A percentile compares a stretch with the other conserved stretches of the same genome.
phyloP scores from a whole-genome alignment of 768 basidiomycete genomes.

The Termitomyces sp. region DNA sequence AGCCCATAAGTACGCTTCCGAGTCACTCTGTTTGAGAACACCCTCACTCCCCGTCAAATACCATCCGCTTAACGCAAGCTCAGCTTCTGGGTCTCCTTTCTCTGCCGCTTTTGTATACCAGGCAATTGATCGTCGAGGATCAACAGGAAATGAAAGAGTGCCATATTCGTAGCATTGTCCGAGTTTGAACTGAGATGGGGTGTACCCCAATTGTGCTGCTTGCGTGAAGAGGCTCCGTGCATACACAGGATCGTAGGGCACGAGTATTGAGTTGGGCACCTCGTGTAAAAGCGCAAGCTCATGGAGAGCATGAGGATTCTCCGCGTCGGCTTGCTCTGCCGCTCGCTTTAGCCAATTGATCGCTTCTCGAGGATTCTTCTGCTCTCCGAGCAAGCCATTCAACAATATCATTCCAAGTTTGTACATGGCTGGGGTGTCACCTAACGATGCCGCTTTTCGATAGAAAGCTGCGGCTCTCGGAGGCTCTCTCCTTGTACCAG shows the following conservation, averaged over 20 bases:
- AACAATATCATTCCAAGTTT: constrained; percentile 99
- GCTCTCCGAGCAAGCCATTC: constrained; percentile 78
- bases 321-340: constrained; percentile 95
- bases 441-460: constrained; percentile 92
- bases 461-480: constrained; percentile 92
- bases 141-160: constrained; percentile 80
- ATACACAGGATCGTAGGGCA: constrained; percentile 77
- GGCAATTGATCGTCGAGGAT: constrained; percentile 90
- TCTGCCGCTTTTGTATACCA: constrained; percentile 99
- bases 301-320: constrained; percentile 96
- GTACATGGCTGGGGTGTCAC: constrained; percentile 98
- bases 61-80: constrained; percentile 96
- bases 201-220: constrained; percentile 91
- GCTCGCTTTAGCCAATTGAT: constrained; percentile 93
- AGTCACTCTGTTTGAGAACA: constrained; percentile 95
- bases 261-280: constrained; percentile 58
- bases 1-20: constrained; percentile 99
- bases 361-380: constrained; percentile 85
- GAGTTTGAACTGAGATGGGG: constrained; percentile 91
- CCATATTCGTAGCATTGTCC: constrained; percentile 97
- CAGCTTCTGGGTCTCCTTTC: constrained; percentile 92
- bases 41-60: constrained; percentile 95
- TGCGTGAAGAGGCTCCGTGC: constrained; percentile 86
- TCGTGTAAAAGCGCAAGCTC: constrained; percentile 91
- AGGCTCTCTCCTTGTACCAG: constrained; percentile 87